Conservation (phyloP, 1,284 basidiomycete genomes). For the Irpex lacteus region DNA sequence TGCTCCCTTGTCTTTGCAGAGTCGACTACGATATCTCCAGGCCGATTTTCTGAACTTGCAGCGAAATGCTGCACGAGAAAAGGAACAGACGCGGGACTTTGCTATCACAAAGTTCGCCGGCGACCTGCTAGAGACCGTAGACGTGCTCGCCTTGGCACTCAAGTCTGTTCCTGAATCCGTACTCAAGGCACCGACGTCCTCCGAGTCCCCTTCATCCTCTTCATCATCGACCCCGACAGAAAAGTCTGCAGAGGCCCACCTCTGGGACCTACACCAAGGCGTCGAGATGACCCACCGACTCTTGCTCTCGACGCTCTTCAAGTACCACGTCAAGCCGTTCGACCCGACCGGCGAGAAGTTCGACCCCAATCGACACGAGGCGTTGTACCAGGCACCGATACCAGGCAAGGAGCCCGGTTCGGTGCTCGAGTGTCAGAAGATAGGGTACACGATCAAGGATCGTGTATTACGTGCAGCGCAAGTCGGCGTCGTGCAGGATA, state of each 20-base stretch:
- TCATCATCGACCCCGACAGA: conserved; percentile 29
- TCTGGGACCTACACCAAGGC: conserved; percentile 78
- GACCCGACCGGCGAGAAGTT: conserved; percentile 92
- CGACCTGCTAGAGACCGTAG: conserved; percentile 90
- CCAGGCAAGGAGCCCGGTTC: conserved; percentile 86
- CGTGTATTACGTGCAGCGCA: conserved; percentile 92
- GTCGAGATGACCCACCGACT: conserved; percentile 92
- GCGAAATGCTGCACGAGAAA: conserved; percentile 87
- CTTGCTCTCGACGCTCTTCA: conserved; percentile 86
- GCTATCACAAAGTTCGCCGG: conserved; percentile 90
- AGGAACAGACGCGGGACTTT: conserved; percentile 89
- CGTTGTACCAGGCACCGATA: conserved; percentile 92
- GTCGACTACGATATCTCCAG: conserved; percentile 82
- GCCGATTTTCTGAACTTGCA: conserved; percentile 97
- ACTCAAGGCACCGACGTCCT: conserved; percentile 31
- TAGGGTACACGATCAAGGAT: conserved; percentile 91
- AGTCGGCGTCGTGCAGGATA: conserved; percentile 89
- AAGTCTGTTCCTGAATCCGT: conserved; percentile 75
- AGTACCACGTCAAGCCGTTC: conserved; percentile 89
- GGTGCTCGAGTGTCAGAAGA: conserved; percentile 90
- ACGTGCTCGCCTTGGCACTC: conserved; percentile 88
- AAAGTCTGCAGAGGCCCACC: conserved; percentile 58
- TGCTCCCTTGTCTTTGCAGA: conserved; percentile 39
- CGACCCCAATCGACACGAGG: conserved; percentile 95
- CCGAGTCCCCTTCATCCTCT: conserved; percentile 29